Evolutionary conservation across 371 early-diverging fungal genomes (phyloP).

Genomic region (Mortierella sp.): DNA sequence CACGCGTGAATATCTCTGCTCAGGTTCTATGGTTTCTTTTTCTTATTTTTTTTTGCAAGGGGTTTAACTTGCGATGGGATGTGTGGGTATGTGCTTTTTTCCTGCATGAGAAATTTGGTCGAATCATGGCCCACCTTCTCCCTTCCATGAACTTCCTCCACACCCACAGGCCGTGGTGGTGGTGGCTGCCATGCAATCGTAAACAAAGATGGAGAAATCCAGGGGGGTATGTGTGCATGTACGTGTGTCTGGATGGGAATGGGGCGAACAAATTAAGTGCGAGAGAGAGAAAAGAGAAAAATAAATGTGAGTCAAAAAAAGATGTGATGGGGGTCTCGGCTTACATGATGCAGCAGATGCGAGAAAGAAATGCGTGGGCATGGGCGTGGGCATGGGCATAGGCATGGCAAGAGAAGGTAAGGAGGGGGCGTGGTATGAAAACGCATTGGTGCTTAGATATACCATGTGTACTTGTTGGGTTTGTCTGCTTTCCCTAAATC

Average conservation of each 20-base stretch:
- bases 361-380: background rate
- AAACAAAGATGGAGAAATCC: background rate
- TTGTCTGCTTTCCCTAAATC: background rate
- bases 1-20: background rate
- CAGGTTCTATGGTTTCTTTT: background rate
- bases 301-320: background rate
- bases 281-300: background rate
- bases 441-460: background rate
- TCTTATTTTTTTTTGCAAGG: background rate
- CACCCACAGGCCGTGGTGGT: background rate
- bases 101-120: background rate
- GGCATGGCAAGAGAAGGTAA: background rate
- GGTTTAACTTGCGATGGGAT: background rate
- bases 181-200: no score
- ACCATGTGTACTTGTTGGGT: background rate
- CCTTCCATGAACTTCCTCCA: background rate
- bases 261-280: background rate
- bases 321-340: background rate
- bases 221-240: background rate
- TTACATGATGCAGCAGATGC: slow-evolving; percentile 3
- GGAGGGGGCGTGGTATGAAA: background rate
- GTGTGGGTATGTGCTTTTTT: background rate
- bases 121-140: background rate
- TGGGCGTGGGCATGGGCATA: background rate
- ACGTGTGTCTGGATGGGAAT: background rate